Evolutionary conservation across 2,329 filamentous ascomycete species (phyloP), one percentile per base, ranked within the genome.

Genomic region (Apiospora pterosperma): DNA sequence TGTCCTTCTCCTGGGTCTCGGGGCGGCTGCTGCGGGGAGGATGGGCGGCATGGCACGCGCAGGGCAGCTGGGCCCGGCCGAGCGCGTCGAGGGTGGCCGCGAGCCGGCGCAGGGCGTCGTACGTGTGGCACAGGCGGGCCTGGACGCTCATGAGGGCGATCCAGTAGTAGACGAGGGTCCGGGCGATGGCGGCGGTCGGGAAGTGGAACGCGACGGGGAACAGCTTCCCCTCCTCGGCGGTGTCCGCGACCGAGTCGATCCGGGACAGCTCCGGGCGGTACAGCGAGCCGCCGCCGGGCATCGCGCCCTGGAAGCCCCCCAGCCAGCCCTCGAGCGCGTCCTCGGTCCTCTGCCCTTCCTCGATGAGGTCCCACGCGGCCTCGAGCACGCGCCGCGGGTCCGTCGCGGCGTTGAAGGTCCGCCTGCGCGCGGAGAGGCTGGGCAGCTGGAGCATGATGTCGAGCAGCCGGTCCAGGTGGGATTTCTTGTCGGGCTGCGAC

Each of bases 131-230:
- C 11, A 69, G 63, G 34, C 70, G 66, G 42, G 52, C 28, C 36
- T 71, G 61, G 28, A 67, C 64, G 11, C 65, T 62, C 39, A 68
- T 41, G 21, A 60, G 34, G 23, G 65, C 62, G 38, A 68, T 38
- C 69, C 69, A 72, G 59, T 66, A 71, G 25, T 67, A 61, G 2
- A 70, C 36, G 25, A 67, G 19, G 25, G 63, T 59, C 63, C 70
- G 69, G 59, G 64, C 70, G 8, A 72, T 52, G 28, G 63, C 39
- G 62, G 71, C 69, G 28, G 70, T 66, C 0, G 69, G 67, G 62
- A 72, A 72, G 39, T 66, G 67, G 19, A 69, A 71, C 4, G 69
- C 63, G 2, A 72, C 69, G 12, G 69, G 64, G 58, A 69, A 72
- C 11, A 69, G 16, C 31, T 60, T 62, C n/a, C 38, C 38, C 16